Conservation (phyloP, 2,329 filamentous ascomycete genomes). For the Sordariomycetes sp. region DNA sequence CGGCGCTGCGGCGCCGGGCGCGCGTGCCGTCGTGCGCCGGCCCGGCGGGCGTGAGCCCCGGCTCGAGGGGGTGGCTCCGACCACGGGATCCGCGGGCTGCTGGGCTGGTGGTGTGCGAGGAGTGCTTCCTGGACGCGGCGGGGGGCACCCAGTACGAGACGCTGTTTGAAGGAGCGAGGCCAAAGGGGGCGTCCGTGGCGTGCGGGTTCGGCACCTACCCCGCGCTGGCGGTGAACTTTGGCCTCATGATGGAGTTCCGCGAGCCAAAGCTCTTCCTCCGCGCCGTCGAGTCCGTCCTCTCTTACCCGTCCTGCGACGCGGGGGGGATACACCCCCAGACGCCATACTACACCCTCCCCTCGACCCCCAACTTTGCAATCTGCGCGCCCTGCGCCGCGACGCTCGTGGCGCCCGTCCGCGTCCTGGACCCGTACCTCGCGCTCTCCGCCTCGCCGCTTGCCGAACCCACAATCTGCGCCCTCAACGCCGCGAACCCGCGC, state of each 20-base stretch:
- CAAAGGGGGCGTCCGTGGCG: background rate
- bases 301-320: background rate
- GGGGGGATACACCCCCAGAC: background rate
- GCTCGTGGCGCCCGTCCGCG: constrained; percentile 1
- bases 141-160: constrained; percentile 4
- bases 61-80: background rate
- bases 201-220: constrained; percentile 3
- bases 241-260: constrained; percentile 3
- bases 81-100: background rate
- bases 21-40: background rate
- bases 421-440: background rate
- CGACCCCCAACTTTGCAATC: constrained; percentile 1
- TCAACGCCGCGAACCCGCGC: constrained; percentile 3
- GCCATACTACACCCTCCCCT: constrained; percentile 1
- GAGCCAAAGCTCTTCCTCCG: constrained; percentile 1
- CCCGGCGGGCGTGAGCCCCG: background rate
- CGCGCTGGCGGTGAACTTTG: constrained; percentile 2
- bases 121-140: constrained; percentile 3
- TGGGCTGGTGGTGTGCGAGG: background rate
- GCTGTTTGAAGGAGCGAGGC: background rate
- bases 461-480: background rate
- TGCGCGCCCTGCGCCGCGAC: constrained; percentile 1
- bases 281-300: constrained; percentile 1
- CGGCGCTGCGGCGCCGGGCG: background rate
- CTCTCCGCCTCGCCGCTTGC: background rate